phyloP scores from a whole-genome alignment of 352 stramenopile genomes.

The Globisporangium middletonii region DNA sequence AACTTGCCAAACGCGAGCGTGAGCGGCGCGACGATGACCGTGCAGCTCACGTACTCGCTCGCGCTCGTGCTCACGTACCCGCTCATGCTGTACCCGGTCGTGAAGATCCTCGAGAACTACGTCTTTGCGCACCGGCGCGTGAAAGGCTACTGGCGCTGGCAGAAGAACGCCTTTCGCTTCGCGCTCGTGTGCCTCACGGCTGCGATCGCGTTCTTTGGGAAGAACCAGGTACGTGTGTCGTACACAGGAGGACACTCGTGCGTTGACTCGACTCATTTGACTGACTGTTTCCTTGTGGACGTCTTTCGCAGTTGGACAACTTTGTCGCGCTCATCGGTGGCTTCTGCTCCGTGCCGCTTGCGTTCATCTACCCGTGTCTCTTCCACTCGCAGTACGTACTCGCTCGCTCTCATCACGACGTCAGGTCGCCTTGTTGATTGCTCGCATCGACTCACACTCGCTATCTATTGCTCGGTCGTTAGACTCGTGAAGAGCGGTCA shows the following conservation, averaged over 20 bases:
- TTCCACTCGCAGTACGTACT: conserved; percentile 40
- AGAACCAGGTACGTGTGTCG: conserved; percentile 27
- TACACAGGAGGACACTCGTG: neutral
- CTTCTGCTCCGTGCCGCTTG: conserved; percentile 66
- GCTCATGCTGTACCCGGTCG: conserved; percentile 64
- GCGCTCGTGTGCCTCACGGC: conserved; percentile 54
- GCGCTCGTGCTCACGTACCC: conserved; percentile 67
- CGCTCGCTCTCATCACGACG: no score
- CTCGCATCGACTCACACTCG: neutral
- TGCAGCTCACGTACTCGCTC: conserved; percentile 61
- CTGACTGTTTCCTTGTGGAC: neutral
- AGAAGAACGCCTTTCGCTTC: conserved; percentile 66
- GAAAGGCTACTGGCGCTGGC: conserved; percentile 60
- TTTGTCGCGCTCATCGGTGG: conserved; percentile 68
- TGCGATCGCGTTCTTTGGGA: conserved; percentile 56
- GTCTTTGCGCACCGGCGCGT: conserved; percentile 31
- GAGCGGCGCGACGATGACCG: conserved; percentile 50
- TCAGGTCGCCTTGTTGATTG: no score
- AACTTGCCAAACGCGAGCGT: conserved; percentile 46
- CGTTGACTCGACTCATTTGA: neutral
- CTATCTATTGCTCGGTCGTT: neutral
- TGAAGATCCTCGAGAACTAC: conserved; percentile 68
- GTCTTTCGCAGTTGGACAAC: conserved; percentile 34
- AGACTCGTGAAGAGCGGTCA: conserved; percentile 39
- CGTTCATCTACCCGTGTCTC: conserved; percentile 67